Base-by-base conservation (phyloP, 768 basidiomycete genomes). In the Auricularia heimuer region DNA sequence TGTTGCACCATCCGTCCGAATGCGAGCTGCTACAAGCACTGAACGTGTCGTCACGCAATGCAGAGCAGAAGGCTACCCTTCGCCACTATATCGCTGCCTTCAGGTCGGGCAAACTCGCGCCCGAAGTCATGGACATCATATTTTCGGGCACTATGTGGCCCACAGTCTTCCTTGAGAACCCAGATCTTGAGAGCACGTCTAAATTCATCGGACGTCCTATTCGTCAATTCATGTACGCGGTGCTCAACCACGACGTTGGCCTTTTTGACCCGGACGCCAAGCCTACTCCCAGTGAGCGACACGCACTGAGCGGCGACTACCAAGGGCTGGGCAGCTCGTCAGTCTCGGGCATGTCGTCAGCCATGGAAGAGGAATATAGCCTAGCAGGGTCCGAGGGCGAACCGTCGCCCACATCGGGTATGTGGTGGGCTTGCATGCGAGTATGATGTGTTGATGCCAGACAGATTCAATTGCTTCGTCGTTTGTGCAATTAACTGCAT, bases 161-260 rank as follows among this genome's bases (percentile, higher is more conserved):
- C 3, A 77, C 79, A 39, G 71, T 86, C n/a, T 91, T 90, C 72
- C 80, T 93, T 21, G 91, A 93, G 66, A 82, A 85, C 68, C 91
- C 91, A 0, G 90, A 93, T 72, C 62, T 81, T 36, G 88, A 90
- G 71, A 84, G 83, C 0, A 86, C 88, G 11, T 77, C 82, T 21
- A 75, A 83, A 65, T 85, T 81, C 63, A 81, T 92, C 12, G 85
- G 85, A 3, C 75, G 85, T 36, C 82, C 83, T 1, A 79, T 92
- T 61, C 81, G 88, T 16, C 71, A 76, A 62, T 90, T 87, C 86
- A 75, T 81, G 36, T 88, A 89, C 71, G 80, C 89, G 0, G 77
- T 92, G 33, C 70, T 92, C 51, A 85, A 89, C 62, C 83, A 87
- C 68, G 83, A 81, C 18, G 77, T 89, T 56, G 90, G 89, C 54